Percentiles rank a stretch among this genome's conserved stretches.
These are phyloP conservation scores for Astrocystis sublimbata DNA, from an alignment of 495 filamentous ascomycete species.

Conservation along the genomic window DNA sequence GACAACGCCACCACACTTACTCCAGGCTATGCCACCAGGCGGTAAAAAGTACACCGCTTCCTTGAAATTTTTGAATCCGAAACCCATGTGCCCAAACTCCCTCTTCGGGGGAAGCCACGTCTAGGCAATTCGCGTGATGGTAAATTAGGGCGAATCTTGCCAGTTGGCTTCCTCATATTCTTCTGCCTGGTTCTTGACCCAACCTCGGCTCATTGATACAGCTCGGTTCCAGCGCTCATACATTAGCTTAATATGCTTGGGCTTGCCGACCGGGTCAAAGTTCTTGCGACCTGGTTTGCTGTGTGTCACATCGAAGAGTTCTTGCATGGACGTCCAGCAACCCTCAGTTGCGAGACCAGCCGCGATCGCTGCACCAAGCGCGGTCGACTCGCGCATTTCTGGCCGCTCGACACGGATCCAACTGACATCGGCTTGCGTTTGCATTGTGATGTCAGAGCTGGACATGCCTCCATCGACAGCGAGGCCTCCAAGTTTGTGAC, in stretches of 20 bases:
- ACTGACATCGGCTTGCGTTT: constrained; percentile 91
- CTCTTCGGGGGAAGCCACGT: constrained; percentile 5
- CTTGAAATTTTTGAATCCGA: neutral
- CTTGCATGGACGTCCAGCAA: constrained; percentile 78
- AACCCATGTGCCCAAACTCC: neutral
- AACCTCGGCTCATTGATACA: constrained; percentile 87
- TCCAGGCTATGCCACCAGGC: constrained; percentile 12
- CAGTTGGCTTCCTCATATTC: neutral
- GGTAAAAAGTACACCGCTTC: neutral
- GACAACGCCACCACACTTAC: constrained; percentile 1
- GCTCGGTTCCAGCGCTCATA: constrained; percentile 82
- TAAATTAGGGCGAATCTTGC: neutral
- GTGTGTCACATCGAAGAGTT: constrained; percentile 66
- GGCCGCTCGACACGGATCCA: constrained; percentile 86
- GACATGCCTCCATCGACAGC: constrained; percentile 95
- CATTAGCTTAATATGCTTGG: constrained; percentile 63
- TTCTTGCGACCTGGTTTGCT: constrained; percentile 72
- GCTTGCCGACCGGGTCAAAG: constrained; percentile 67
- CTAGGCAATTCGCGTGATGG: neutral
- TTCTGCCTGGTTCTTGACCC: constrained; percentile 53
- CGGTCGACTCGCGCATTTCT: constrained; percentile 90
- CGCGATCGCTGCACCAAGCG: constrained; percentile 90
- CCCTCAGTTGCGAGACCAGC: constrained; percentile 78
- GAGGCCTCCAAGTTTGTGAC: constrained; percentile 71
- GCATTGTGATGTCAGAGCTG: constrained; percentile 93